phyloP scores from a whole-genome alignment of 805 yeast species.

The Candida morakotiae region DNA sequence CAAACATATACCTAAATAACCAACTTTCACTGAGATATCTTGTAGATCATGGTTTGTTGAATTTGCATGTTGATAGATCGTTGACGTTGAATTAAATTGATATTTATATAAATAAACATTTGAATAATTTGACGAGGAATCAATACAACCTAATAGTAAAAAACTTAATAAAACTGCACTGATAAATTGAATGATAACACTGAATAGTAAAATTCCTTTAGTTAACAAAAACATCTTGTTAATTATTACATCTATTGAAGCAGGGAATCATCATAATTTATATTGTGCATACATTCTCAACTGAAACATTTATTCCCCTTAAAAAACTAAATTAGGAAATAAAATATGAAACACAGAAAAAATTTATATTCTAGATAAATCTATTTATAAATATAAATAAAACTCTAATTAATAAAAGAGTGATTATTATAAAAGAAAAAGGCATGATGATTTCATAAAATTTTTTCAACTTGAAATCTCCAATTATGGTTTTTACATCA shows the following conservation, averaged over 20 bases:
- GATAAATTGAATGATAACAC: slow-evolving; percentile 41
- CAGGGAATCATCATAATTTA: background rate
- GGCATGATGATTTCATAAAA: slow-evolving; percentile 13
- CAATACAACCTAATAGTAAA: slow-evolving; percentile 53
- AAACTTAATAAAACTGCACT: slow-evolving; percentile 50
- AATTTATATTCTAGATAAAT: slow-evolving; percentile 2
- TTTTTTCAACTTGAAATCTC: slow-evolving; percentile 20
- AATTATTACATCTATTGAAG: background rate
- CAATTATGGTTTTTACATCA: slow-evolving; percentile 17
- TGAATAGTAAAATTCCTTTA: slow-evolving; percentile 17
- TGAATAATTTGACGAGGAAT: slow-evolving; percentile 36
- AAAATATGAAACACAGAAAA: slow-evolving; percentile 1
- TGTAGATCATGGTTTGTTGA: slow-evolving; percentile 19
- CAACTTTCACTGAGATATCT: slow-evolving; percentile 44
- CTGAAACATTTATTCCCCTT: background rate
- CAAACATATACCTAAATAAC: slow-evolving; percentile 57
- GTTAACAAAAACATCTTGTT: slow-evolving; percentile 5
- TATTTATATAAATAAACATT: slow-evolving; percentile 48
- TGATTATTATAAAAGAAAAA: slow-evolving; percentile 8
- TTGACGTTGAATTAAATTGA: slow-evolving; percentile 43
- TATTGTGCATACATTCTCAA: background rate
- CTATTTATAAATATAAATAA: slow-evolving; percentile 3
- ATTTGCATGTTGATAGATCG: slow-evolving; percentile 6
- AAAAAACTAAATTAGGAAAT: background rate
- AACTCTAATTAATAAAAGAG: slow-evolving; percentile 8